Evolutionary conservation across 495 filamentous ascomycete species (phyloP), one percentile per base, ranked within the genome.

Genomic region (Penicillium longicatenatum): DNA sequence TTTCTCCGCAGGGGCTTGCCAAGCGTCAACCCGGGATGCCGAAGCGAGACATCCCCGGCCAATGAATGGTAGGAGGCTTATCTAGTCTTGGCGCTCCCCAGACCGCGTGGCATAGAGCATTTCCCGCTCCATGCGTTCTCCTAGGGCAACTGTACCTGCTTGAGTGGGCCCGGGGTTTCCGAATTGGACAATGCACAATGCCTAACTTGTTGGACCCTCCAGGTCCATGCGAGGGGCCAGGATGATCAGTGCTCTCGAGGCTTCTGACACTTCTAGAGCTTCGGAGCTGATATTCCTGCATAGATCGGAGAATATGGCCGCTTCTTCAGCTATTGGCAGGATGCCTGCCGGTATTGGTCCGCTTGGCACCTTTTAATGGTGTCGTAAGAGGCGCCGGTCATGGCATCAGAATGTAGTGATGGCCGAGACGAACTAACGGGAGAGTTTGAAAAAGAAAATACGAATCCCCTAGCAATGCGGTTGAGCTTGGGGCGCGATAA

Each of bases 61-160:
- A 70, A 73, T 73, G 55, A 59, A 52, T 44, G 52, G n/a, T 9
- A 9, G 3, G 46, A 54, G 55, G 62, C 66, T 70, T 73, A 73
- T 73, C 70, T 60, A 1, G 57, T 37, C 63, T 57, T 60, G 53
- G 54, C 52, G 31, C 17, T 37, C 44, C 43, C 51, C 47, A 20
- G 47, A 55, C 55, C 62, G 62, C 62, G 51, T 61, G 58, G 52
- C 52, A 26, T 19, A 16, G 45, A 43, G 2, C 37, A 17, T 31
- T 21, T 56, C 39, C 54, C 56, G 52, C 51, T 29, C 60, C 60
- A 57, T 63, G 63, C 57, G 57, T 63, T 62, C 53, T 48, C 35
- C 16, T 26, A 33, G 50, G 24, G 22, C n/a, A n/a, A n/a, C n/a
- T 26, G 55, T 59, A 47, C 54, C 52, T 55, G 43, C 21, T 20